Conservation (phyloP, 2,329 filamentous ascomycete species). For the Paecilomyces fulvus region DNA sequence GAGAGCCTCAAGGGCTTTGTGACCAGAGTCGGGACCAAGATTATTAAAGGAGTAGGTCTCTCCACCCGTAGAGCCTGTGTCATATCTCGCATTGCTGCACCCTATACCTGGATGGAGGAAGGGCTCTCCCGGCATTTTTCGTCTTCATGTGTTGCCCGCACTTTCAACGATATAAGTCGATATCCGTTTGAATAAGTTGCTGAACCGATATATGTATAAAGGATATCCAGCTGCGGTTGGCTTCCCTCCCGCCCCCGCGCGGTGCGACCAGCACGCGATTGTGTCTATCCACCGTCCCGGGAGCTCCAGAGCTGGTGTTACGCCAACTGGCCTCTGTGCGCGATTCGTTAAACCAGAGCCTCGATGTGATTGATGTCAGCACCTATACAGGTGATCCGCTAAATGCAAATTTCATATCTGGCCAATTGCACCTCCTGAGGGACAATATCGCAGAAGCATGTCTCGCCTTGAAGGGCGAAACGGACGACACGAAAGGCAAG, state of each 20-base stretch:
- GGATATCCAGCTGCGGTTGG: slow-evolving; percentile 69
- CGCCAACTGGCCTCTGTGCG: slow-evolving; percentile 63
- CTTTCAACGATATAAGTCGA: not conserved
- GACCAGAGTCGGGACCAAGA: slow-evolving; percentile 79
- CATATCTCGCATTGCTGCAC: not conserved
- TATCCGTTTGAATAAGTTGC: not conserved
- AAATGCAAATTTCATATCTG: slow-evolving; percentile 49
- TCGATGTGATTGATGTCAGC: slow-evolving; percentile 74
- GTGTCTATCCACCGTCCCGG: slow-evolving; percentile 44
- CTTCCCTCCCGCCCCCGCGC: slow-evolving; percentile 41
- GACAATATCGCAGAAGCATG: slow-evolving; percentile 56
- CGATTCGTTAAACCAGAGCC: slow-evolving; percentile 69
- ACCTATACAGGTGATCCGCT: slow-evolving; percentile 61
- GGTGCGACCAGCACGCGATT: slow-evolving; percentile 45
- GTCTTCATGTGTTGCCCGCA: not conserved
- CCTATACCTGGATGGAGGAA: not conserved
- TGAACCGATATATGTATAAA: slow-evolving; percentile 21
- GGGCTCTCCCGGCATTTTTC: not conserved
- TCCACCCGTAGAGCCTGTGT: not conserved
- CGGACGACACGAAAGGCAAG: slow-evolving; percentile 39
- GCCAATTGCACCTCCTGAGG: slow-evolving; percentile 50
- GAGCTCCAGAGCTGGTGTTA: slow-evolving; percentile 53
- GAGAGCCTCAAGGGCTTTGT: slow-evolving; percentile 89
- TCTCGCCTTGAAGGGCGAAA: slow-evolving; percentile 48
- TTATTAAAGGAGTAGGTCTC: slow-evolving; percentile 73